These are phyloP conservation scores for Xylaria sp. DNA, from an alignment of 495 filamentous ascomycete species.

Conservation along the genomic window DNA sequence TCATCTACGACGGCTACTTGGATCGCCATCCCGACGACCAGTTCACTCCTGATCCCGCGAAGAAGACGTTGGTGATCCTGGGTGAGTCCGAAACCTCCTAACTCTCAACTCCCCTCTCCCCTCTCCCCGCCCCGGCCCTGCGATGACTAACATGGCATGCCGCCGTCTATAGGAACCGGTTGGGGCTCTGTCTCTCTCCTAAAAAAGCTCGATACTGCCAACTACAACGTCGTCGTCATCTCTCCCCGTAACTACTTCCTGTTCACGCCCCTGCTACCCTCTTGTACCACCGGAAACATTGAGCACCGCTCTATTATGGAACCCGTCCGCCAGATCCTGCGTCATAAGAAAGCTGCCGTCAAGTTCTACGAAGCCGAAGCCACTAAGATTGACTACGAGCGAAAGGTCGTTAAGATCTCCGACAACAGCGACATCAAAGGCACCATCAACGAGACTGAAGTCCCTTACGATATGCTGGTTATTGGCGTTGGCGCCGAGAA, in stretches of 20 bases:
- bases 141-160: conserved; percentile 18
- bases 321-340: conserved; percentile 91
- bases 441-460: conserved; percentile 79
- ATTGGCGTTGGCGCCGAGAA: conserved; percentile 97
- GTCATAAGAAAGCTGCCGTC: conserved; percentile 88
- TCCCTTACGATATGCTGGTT: conserved; percentile 98
- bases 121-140: conserved; percentile 8
- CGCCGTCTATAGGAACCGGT: conserved; percentile 71
- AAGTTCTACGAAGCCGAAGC: conserved; percentile 99
- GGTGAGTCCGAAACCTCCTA: conserved; percentile 62
- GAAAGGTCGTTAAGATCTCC: conserved; percentile 84
- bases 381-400: conserved; percentile 93
- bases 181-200: conserved; percentile 97
- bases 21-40: conserved; percentile 84
- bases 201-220: conserved; percentile 97
- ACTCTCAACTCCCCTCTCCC: too few species aligned
- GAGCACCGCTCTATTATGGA: conserved; percentile 99
- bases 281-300: conserved; percentile 94
- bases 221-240: conserved; percentile 97
- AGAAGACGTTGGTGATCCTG: conserved; percentile 97
- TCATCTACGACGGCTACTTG: conserved; percentile 82
- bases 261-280: conserved; percentile 95
- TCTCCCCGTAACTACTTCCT: conserved; percentile 99
- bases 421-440: conserved; percentile 95
- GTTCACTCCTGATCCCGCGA: conserved; percentile 76